Evolutionary conservation across 2,329 filamentous ascomycete species (phyloP), one percentile per base, ranked within the genome.

Genomic region (Calonectria crousiana): DNA sequence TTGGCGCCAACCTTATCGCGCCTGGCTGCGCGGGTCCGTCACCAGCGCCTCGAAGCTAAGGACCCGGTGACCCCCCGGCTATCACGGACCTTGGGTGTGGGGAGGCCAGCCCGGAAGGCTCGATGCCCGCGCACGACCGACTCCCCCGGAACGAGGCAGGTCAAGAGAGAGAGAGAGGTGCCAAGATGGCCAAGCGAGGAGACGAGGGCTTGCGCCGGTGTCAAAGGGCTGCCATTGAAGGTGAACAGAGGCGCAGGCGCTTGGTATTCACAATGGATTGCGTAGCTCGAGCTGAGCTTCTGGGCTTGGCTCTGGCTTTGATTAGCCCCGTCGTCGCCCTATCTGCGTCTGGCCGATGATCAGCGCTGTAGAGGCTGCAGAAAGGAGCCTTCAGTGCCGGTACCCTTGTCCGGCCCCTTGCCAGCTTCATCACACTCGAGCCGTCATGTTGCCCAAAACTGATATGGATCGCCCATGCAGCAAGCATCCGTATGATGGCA

Each of bases 1-100:
- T 47, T 65, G 71, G 71, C 66, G 66, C 56, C 66, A 73, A 73
- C 56, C 66, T 73, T 73, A 69, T 73, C 66, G 66, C 51, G 26
- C 16, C 56, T 66, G 64, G 32, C 3, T 20, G 53, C 36, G 49
- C n/a, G 62, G 28, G 23, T 62, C 70, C 41, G 20, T 69, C 70
- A 69, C 56, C 65, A 60, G 44, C 36, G 34, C 44, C 52, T 13
- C 58, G 26, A 32, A 70, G 23, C 32, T 52, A 51, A 18, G 44
- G 28, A 34, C 68, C 49, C 23, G 14, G 68, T 65, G 68, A 65
- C 68, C 56, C 32, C 34, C 34, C 56, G 56, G 56, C 56, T 62
- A 62, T 62, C 56, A 62, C 56, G 56, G 34, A 62, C n/a, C n/a
- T 41, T n/a, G 41, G 8, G 4, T 18, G 41, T 3, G 41, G 20